Evolutionary conservation across 208 protist genomes (phyloP).

Genomic region (Acanthamoeba sp.): DNA sequence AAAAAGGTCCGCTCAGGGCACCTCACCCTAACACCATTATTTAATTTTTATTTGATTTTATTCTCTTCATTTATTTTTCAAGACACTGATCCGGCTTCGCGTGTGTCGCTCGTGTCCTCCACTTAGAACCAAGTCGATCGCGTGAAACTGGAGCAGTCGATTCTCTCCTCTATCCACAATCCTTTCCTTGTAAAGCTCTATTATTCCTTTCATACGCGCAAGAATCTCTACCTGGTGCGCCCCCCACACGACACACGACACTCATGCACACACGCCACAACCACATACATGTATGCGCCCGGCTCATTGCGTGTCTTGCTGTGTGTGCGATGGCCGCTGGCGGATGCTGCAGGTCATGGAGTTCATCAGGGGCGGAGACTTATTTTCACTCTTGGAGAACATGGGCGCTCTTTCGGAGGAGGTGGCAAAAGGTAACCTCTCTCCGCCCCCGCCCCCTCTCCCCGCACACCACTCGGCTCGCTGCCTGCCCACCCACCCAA

Average conservation of each 20-base stretch:
- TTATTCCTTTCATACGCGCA: constrained; percentile 88
- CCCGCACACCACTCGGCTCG: no score
- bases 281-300: no score
- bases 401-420: constrained; percentile 64
- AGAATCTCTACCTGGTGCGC: constrained; percentile 74
- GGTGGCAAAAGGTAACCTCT: not conserved
- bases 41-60: not conserved
- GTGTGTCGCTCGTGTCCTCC: constrained; percentile 76
- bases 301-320: not conserved
- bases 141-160: constrained; percentile 86
- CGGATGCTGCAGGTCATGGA: constrained; percentile 88
- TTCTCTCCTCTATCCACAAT: constrained; percentile 84
- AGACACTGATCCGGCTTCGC: not conserved
- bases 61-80: no score
- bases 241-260: no score
- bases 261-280: no score
- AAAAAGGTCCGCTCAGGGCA: constrained; percentile 80
- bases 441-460: not conserved
- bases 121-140: constrained; percentile 87
- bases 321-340: not conserved
- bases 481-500: no score
- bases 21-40: not conserved
- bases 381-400: constrained; percentile 81
- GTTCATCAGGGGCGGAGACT: constrained; percentile 90
- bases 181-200: constrained; percentile 89